Evolutionary conservation across 768 basidiomycete genomes (phyloP).

Genomic region (Sistotremastrum niveocremeum): DNA sequence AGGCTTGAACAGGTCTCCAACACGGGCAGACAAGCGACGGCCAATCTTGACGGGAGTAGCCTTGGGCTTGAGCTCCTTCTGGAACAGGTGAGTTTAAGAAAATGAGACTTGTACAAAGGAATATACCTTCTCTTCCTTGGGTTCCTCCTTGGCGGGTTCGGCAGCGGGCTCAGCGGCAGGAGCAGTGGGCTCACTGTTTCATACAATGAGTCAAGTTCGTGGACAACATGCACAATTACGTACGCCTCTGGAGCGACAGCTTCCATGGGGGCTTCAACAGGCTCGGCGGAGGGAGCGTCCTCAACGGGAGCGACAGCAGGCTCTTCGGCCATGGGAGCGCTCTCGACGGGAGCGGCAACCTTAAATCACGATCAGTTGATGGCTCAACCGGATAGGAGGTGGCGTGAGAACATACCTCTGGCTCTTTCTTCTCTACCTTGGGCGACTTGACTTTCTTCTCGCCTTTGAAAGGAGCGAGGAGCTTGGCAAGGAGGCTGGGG

Average conservation of each 20-base stretch:
- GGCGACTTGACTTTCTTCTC: slow-evolving; percentile 34
- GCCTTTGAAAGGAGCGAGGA: slow-evolving; percentile 66
- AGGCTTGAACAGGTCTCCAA: slow-evolving; percentile 71
- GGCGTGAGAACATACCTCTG: slow-evolving; percentile 28
- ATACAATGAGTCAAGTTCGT: not conserved
- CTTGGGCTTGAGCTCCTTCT: slow-evolving; percentile 28
- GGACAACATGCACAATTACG: slow-evolving; percentile 15
- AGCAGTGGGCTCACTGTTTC: slow-evolving; percentile 27
- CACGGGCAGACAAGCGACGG: slow-evolving; percentile 75
- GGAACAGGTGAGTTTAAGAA: slow-evolving; percentile 7
- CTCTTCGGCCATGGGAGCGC: slow-evolving; percentile 1
- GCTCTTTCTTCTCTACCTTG: slow-evolving; percentile 47
- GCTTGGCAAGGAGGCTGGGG: slow-evolving; percentile 59
- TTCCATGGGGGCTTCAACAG: slow-evolving; percentile 11
- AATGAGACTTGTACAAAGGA: not conserved
- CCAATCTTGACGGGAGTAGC: slow-evolving; percentile 40
- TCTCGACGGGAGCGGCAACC: not conserved
- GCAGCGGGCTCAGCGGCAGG: slow-evolving; percentile 20
- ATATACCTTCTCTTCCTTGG: slow-evolving; percentile 53
- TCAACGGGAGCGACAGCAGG: slow-evolving; percentile 23
- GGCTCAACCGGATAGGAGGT: no score
- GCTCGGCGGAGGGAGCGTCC: slow-evolving; percentile 24
- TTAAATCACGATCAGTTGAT: not conserved
- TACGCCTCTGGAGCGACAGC: slow-evolving; percentile 35
- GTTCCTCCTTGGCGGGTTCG: slow-evolving; percentile 25